Conservation (phyloP, 2,329 filamentous ascomycete genomes). For the Zymoseptoria tritici region DNA sequence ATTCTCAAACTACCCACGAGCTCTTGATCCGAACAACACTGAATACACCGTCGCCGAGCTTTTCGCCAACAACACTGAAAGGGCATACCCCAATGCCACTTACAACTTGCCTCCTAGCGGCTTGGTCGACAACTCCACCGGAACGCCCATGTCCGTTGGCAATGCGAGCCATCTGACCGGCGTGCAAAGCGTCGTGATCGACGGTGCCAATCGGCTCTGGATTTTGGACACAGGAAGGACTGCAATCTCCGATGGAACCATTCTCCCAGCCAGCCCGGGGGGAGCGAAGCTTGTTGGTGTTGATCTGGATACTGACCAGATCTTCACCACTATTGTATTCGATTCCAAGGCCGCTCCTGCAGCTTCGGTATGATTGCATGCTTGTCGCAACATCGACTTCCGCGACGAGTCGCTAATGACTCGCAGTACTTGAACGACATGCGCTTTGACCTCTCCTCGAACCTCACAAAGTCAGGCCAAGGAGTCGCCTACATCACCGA, state of each 20-base stretch:
- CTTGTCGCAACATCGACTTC: neutral
- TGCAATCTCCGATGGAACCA: conserved; percentile 35
- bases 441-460: conserved; percentile 44
- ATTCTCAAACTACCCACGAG: conserved; percentile 47
- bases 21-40: conserved; percentile 43
- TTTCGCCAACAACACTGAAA: conserved; percentile 35
- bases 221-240: conserved; percentile 48
- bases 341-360: conserved; percentile 39
- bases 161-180: conserved; percentile 41
- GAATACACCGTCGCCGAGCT: conserved; percentile 47
- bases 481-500: conserved; percentile 50
- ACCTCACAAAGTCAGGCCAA: conserved; percentile 35
- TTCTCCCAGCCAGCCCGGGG: conserved; percentile 39
- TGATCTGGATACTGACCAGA: conserved; percentile 37
- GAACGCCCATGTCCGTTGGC: neutral
- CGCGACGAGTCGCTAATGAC: neutral
- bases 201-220: conserved; percentile 45
- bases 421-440: conserved; percentile 45
- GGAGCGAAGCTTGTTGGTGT: conserved; percentile 47
- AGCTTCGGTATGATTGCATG: conserved; percentile 27
- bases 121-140: neutral
- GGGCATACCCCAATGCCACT: conserved; percentile 34
- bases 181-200: conserved; percentile 47
- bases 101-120: neutral
- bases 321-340: conserved; percentile 47